Percentiles rank a stretch among this genome's conserved stretches.
Conservation (phyloP, 2,329 filamentous ascomycete genomes). For the Blastomyces gilchristii region DNA sequence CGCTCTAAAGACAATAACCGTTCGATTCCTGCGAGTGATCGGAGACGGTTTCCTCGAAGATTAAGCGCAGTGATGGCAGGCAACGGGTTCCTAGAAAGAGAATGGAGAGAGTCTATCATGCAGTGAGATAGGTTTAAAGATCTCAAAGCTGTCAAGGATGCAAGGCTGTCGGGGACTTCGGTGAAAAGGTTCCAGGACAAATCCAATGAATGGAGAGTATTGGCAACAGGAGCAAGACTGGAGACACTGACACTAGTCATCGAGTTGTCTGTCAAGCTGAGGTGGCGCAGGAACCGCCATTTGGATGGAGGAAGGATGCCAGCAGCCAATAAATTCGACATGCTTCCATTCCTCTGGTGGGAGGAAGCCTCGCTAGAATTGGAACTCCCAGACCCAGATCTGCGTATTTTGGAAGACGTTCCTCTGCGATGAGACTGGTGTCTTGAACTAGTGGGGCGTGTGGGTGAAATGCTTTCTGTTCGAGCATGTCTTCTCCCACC, state of each 20-base stretch:
- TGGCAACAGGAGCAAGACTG: slow-evolving; percentile 71
- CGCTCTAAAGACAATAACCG: slow-evolving; percentile 79
- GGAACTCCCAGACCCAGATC: slow-evolving; percentile 87
- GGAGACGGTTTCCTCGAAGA: slow-evolving; percentile 75
- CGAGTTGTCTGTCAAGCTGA: slow-evolving; percentile 85
- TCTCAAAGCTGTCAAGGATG: slow-evolving; percentile 74
- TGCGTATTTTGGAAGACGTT: slow-evolving; percentile 61
- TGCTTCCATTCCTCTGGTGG: slow-evolving; percentile 51
- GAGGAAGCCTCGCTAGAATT: slow-evolving; percentile 59
- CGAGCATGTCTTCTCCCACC: slow-evolving; percentile 26
- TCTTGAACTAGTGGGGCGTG: slow-evolving; percentile 63
- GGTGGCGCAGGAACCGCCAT: slow-evolving; percentile 88
- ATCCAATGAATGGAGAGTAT: slow-evolving; percentile 83
- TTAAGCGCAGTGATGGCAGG: slow-evolving; percentile 92
- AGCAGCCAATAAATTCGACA: slow-evolving; percentile 63
- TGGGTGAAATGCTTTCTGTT: slow-evolving; percentile 71
- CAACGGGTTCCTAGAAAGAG: slow-evolving; percentile 71
- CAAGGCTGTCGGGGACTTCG: slow-evolving; percentile 87
- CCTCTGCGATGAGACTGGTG: slow-evolving; percentile 59
- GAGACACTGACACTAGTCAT: slow-evolving; percentile 66
- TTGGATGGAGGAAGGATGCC: slow-evolving; percentile 71
- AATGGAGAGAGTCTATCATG: slow-evolving; percentile 93
- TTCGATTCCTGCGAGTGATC: slow-evolving; percentile 81
- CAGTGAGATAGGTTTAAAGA: slow-evolving; percentile 90
- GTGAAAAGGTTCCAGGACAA: slow-evolving; percentile 85